phyloP scores from a whole-genome alignment of 805 yeast species.

The Saccharomycopsis capsularis region DNA sequence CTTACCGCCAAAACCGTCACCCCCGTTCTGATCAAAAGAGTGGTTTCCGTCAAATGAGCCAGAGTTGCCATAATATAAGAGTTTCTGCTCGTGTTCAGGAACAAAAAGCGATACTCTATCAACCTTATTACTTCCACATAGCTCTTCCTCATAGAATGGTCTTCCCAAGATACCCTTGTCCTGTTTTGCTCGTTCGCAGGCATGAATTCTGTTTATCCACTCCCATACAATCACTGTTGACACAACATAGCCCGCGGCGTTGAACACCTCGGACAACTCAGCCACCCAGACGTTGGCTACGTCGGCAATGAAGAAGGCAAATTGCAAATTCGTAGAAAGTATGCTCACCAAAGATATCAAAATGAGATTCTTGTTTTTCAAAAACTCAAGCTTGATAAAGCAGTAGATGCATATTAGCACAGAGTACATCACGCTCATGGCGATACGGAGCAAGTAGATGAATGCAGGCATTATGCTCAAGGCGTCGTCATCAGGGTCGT shows the following conservation, averaged over 20 bases:
- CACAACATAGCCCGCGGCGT: conserved; percentile 62
- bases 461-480: conserved; percentile 64
- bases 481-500: conserved; percentile 35
- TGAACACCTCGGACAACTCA: conserved; percentile 65
- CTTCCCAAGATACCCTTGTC: conserved; percentile 71
- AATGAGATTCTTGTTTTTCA: conserved; percentile 44
- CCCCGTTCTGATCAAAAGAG: too few relatives aligned
- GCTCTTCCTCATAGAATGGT: conserved; percentile 64
- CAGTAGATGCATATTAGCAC: conserved; percentile 53
- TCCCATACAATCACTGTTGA: conserved; percentile 79
- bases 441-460: conserved; percentile 64
- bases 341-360: conserved; percentile 51
- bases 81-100: conserved; percentile 12
- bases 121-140: conserved; percentile 23
- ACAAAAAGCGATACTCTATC: conserved; percentile 18
- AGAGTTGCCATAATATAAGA: neutral
- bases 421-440: conserved; percentile 62
- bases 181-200: conserved; percentile 51
- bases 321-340: conserved; percentile 50
- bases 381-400: conserved; percentile 43
- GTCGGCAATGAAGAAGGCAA: conserved; percentile 70
- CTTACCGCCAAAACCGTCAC: conserved; percentile 26
- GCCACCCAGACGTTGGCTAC: conserved; percentile 70
- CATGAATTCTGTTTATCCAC: conserved; percentile 65
- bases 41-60: conserved; percentile 12